Conservation (phyloP, 2,329 filamentous ascomycete genomes). For the Lecanoromycetidae sp. region DNA sequence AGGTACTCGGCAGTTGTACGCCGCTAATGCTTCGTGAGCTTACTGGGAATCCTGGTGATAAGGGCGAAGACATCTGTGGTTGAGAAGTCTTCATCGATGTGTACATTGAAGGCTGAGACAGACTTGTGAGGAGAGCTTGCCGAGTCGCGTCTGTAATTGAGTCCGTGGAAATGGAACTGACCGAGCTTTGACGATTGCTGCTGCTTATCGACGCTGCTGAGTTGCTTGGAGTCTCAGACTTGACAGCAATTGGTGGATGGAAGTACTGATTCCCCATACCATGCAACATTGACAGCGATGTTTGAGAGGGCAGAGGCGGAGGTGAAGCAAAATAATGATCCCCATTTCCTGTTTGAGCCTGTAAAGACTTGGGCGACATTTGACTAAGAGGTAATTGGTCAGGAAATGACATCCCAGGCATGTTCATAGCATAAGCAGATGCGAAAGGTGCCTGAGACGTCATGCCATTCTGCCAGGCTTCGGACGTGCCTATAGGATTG, state of each 20-base stretch:
- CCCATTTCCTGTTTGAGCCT: conserved; percentile 53
- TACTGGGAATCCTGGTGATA: conserved; percentile 30
- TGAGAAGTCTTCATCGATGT: conserved; percentile 48
- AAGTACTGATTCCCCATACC: conserved; percentile 45
- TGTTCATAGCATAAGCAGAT: conserved; percentile 59
- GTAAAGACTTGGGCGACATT: conserved; percentile 63
- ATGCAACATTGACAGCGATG: conserved; percentile 54
- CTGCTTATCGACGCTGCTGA: conserved; percentile 39
- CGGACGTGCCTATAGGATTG: conserved; percentile 43
- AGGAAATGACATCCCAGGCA: conserved; percentile 61
- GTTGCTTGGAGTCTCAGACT: conserved; percentile 32
- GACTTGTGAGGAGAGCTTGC: conserved; percentile 49
- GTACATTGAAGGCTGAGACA: conserved; percentile 48
- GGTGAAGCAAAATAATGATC: conserved; percentile 72
- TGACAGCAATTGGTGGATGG: conserved; percentile 33
- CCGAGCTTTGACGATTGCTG: conserved; percentile 51
- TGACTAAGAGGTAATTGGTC: conserved; percentile 61
- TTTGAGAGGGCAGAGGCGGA: conserved; percentile 62
- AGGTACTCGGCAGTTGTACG: conserved; percentile 58
- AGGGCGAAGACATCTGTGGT: conserved; percentile 42
- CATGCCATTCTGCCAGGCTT: conserved; percentile 58
- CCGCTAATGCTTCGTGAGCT: conserved; percentile 30
- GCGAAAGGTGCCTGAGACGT: conserved; percentile 57
- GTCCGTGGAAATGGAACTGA: conserved; percentile 50
- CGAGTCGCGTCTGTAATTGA: conserved; percentile 55